phyloP scores from a whole-genome alignment of 2,329 filamentous ascomycete species.

The Coniochaeta sp. region DNA sequence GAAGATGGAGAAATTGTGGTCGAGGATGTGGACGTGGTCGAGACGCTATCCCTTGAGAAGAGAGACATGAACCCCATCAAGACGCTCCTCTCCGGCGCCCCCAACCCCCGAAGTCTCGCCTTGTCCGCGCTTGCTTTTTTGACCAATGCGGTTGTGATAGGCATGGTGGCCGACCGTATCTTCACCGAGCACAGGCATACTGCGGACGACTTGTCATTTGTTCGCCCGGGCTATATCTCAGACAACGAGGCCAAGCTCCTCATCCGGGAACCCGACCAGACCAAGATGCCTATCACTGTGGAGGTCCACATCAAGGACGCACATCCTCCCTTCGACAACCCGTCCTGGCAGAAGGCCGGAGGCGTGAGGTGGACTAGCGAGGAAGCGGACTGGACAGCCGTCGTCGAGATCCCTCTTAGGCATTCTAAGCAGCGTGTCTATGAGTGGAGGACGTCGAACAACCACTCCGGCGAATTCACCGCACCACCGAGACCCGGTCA shows the following conservation, averaged over 20 bases:
- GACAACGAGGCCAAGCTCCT: constrained; percentile 72
- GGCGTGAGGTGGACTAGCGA: constrained; percentile 60
- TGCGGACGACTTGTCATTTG: constrained; percentile 72
- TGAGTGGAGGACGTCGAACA: constrained; percentile 80
- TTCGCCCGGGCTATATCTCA: constrained; percentile 81
- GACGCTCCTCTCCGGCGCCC: constrained; percentile 69
- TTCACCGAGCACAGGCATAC: constrained; percentile 69
- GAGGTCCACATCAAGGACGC: constrained; percentile 54
- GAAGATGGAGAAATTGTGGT: constrained; percentile 27
- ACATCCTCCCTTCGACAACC: constrained; percentile 43
- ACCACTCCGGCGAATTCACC: constrained; percentile 74
- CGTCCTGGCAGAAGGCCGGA: constrained; percentile 61
- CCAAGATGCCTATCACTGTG: constrained; percentile 68
- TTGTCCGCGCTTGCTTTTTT: constrained; percentile 62
- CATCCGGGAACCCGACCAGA: constrained; percentile 72
- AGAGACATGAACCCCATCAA: constrained; percentile 49
- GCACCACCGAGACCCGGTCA: constrained; percentile 67
- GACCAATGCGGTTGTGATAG: constrained; percentile 64
- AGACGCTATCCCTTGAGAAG: constrained; percentile 54
- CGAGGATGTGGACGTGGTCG: constrained; percentile 53
- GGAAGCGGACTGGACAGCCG: constrained; percentile 75
- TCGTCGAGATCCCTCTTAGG: constrained; percentile 56
- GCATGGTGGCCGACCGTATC: constrained; percentile 69
- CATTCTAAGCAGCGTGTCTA: constrained; percentile 68
- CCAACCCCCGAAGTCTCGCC: constrained; percentile 61